Evolutionary conservation across 2,329 filamentous ascomycete genomes (phyloP), one percentile per base, ranked within the genome.

Genomic region (Metarhizium sp.): DNA sequence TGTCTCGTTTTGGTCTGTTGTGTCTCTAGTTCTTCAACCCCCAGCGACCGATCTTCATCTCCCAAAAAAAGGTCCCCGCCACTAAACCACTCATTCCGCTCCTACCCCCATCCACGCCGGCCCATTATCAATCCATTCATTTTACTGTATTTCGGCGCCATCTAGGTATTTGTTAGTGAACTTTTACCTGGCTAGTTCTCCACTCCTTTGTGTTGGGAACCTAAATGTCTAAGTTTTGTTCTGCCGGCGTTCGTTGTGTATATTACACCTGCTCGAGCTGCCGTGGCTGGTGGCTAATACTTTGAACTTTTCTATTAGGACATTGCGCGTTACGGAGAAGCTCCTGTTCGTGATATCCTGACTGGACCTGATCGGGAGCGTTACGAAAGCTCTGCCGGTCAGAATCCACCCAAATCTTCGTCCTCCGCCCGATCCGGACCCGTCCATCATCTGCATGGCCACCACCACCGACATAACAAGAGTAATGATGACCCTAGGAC

Each of bases 241-340:
- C 13, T 46, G 14, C 34, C 6, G n/a, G 14, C 14, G 13, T 43
- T 42, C 29, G 14, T 30, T 30, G 13, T n/a, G 45, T 30, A 14
- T 34, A 40, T 11, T 30, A 6, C 13, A 36, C 18, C 10, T 47
- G 4, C 43, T 14, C 25, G n/a, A 25, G 29, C n/a, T 32, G 8
- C 25, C 20, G 54, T 36, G 18, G 6, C 32, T 45, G 4, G 7
- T 30, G 48, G 34, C 52, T 54, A 54, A 57, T 32, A 46, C 13
- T 18, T 48, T 42, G 11, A 49, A 46, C 20, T 46, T 46, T 46
- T 46, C 43, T 58, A 58, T 25, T 61, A 87, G 84, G 88, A 92
- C 66, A 88, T 91, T 64, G 82, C 82, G 49, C 82, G 84, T 60
- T 89, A 86, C 72, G 88, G 88, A 58, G 87, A 91, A 70, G 87